phyloP scores from a whole-genome alignment of 192 early-diverging fungal species.

The Jimgerdemannia flammicorona region DNA sequence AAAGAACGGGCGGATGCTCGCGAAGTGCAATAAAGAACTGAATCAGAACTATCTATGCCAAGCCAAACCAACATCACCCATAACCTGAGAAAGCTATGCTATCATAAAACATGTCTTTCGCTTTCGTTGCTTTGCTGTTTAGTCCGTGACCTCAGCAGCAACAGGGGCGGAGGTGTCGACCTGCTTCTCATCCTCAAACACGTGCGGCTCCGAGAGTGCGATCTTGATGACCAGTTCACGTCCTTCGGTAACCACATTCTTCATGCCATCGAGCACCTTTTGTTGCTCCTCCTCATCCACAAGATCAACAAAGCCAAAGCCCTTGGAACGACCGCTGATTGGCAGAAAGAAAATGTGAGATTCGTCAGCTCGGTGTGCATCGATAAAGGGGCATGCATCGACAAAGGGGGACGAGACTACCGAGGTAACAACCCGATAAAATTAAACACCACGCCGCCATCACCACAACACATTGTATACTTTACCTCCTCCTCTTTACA shows the following conservation, averaged over 20 bases:
- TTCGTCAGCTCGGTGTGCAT: background rate
- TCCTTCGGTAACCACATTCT: slow-evolving; percentile 58
- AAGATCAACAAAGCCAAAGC: slow-evolving; percentile 94
- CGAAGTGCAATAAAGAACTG: no score
- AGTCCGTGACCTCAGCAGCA: background rate
- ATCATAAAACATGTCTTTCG: background rate
- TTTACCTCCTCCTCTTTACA: slow-evolving; percentile 46
- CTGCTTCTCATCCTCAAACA: slow-evolving; percentile 8
- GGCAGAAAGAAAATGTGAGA: slow-evolving; percentile 20
- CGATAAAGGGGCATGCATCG: background rate
- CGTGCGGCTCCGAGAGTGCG: slow-evolving; percentile 50
- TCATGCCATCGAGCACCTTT: slow-evolving; percentile 63
- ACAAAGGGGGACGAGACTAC: background rate
- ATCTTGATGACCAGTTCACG: slow-evolving; percentile 63
- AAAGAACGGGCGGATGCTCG: no score
- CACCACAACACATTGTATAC: background rate
- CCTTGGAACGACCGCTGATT: slow-evolving; percentile 74
- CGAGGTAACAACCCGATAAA: background rate
- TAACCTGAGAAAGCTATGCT: no score
- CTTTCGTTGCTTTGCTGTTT: background rate
- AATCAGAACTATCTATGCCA: no score
- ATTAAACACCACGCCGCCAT: background rate
- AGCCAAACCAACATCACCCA: no score
- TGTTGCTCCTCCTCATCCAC: slow-evolving; percentile 72
- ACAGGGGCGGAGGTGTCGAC: slow-evolving; percentile 9